Evolutionary conservation across 192 early-diverging fungal genomes (phyloP), one percentile per base, ranked within the genome.

Genomic region (Coemansia sp.): DNA sequence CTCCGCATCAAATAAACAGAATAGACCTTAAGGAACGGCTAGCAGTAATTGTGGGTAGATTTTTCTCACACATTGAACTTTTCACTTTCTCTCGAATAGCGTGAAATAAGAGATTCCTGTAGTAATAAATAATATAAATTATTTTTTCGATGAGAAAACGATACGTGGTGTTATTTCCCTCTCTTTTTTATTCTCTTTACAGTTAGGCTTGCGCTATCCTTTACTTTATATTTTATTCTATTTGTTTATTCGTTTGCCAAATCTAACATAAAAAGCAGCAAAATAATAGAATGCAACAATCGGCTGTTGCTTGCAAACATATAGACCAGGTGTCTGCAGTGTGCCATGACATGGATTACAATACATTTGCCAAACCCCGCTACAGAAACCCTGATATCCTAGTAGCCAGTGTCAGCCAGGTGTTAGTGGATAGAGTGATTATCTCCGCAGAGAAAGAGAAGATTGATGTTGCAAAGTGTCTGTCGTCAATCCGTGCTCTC

Each of bases 381-480:
- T 69, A 74, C 49, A 61, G 60, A 1, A 40, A 61, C n/a, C 63
- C 57, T 16, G 74, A 75, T 53, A n/a, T 37, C 23, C 21, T 54
- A 23, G 52, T 54, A 2, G 52, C 52, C 26, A 23, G 21, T 1
- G 52, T 54, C 9, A 21, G 52, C 9, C 21, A 54, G 21, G 12
- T 10, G 9, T 10, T 54, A 1, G 12, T 26, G 21, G 52, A 54
- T 21, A 54, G 26, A 26, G 26, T 54, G 26, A 26, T 26, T 26
- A 26, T 0, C 26, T 26, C 26, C 26, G 9, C 52, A 26, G 9
- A 18, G 21, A 54, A 54, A 18, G 23, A 18, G 52, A 18, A 13
- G 3, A 26, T 26, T 19, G 9, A 9, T 26, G 26, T 26, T 26
- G 26, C 52, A 13, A 8, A 13, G 26, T 54, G 52, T 9, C 9